Evolutionary conservation across 1,284 basidiomycete species (phyloP).

Genomic region (Ceraceosorus bombacis): DNA sequence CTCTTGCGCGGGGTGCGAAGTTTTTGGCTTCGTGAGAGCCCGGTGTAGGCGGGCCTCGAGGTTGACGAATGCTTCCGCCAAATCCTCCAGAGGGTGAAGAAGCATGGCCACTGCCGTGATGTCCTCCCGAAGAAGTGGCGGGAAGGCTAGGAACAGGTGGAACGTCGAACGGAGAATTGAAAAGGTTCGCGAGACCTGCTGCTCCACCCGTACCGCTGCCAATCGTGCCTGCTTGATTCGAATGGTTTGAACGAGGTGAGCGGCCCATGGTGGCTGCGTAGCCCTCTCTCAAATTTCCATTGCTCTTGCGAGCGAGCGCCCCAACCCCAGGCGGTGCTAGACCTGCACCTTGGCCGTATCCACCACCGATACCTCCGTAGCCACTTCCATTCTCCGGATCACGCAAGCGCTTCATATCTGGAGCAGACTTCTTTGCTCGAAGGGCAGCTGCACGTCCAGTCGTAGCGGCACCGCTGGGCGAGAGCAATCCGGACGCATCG

Average conservation of each 20-base stretch:
- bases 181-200: constrained; percentile 31
- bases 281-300: constrained; percentile 33
- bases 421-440: constrained; percentile 43
- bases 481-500: constrained; percentile 15
- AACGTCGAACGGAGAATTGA: constrained; percentile 37
- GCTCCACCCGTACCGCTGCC: constrained; percentile 26
- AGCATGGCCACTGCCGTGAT: neutral
- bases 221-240: no score
- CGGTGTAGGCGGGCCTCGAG: constrained; percentile 4
- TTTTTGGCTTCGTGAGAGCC: neutral
- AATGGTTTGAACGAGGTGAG: constrained; percentile 44
- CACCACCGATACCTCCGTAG: neutral
- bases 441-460: constrained; percentile 29
- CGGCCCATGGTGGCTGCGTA: constrained; percentile 30
- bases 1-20: constrained; percentile 8
- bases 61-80: constrained; percentile 4
- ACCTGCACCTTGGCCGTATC: constrained; percentile 3
- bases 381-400: constrained; percentile 11
- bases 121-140: constrained; percentile 18
- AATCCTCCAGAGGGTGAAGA: constrained; percentile 3
- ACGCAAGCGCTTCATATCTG: constrained; percentile 38
- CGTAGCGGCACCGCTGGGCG: constrained; percentile 26
- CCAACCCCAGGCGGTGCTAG: neutral
- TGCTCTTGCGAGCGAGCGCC: constrained; percentile 22
- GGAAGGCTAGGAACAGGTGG: constrained; percentile 27